These are phyloP conservation scores for Cystobasidiaceae sp. DNA, from an alignment of 1,284 basidiomycete species.

Conservation along the genomic window DNA sequence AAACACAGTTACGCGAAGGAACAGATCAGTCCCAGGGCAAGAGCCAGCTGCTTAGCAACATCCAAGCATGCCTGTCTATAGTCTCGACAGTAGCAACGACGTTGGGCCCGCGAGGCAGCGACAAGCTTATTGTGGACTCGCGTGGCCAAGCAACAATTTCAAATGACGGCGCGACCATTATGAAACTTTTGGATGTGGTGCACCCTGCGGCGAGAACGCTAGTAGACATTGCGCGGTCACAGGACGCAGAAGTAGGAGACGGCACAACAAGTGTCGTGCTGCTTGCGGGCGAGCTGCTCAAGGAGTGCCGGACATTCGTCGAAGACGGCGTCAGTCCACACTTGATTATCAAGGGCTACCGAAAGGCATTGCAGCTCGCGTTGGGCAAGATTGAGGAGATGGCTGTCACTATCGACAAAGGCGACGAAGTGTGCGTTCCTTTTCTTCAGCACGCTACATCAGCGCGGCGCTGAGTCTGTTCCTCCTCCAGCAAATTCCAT, in stretches of 20 bases:
- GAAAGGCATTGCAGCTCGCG: conserved; percentile 80
- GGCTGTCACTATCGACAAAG: conserved; percentile 84
- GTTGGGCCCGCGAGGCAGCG: conserved; percentile 91
- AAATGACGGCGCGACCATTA: conserved; percentile 97
- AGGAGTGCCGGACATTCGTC: conserved; percentile 84
- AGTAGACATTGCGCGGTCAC: conserved; percentile 93
- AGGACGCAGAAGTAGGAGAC: conserved; percentile 97
- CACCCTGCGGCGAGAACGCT: conserved; percentile 67
- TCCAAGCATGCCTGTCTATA: conserved; percentile 81
- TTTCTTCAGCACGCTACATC: neutral
- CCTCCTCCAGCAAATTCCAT: conserved; percentile 67
- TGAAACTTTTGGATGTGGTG: conserved; percentile 80
- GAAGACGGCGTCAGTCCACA: conserved; percentile 98
- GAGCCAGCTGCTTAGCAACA: conserved; percentile 89
- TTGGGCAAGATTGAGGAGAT: conserved; percentile 80
- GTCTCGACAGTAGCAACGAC: conserved; percentile 85
- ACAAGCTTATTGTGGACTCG: conserved; percentile 31
- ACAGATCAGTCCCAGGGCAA: conserved; percentile 96
- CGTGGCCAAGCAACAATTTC: conserved; percentile 94
- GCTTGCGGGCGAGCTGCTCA: conserved; percentile 90
- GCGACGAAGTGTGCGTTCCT: conserved; percentile 70
- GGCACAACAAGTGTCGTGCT: conserved; percentile 99
- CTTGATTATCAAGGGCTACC: conserved; percentile 94
- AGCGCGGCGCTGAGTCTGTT: neutral
- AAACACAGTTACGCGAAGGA: conserved; percentile 50